Evolutionary conservation across 192 early-diverging fungal species (phyloP).

Genomic region (Coemansia sp.): DNA sequence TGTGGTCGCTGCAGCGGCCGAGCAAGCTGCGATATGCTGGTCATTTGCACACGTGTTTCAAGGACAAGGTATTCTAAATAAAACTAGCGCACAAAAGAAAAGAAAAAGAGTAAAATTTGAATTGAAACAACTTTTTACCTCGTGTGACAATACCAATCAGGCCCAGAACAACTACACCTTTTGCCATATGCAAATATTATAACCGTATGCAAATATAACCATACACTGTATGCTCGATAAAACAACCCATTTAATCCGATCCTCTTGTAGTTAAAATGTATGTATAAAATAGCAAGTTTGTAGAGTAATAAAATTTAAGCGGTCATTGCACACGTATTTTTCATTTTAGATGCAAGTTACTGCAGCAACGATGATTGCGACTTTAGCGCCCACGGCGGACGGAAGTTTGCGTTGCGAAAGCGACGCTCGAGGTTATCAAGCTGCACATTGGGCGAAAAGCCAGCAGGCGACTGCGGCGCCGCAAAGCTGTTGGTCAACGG

Average conservation of each 20-base stretch:
- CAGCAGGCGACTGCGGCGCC: conserved; percentile 9
- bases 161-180: too few relatives aligned
- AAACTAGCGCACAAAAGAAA: too few relatives aligned
- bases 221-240: too few relatives aligned
- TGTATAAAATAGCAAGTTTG: conserved; percentile 1
- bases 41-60: neutral
- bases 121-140: too few relatives aligned
- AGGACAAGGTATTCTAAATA: too few relatives aligned
- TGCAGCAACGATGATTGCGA: conserved; percentile 37
- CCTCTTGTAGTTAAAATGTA: neutral
- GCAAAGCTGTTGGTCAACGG: conserved; percentile 19
- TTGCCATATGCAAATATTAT: too few relatives aligned
- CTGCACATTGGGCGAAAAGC: conserved; percentile 39
- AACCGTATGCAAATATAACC: too few relatives aligned
- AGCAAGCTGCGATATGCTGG: neutral
- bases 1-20: neutral
- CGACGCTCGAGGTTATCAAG: conserved; percentile 51
- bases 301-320: neutral
- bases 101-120: too few relatives aligned
- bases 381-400: conserved; percentile 52
- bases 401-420: conserved; percentile 55
- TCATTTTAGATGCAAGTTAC: conserved; percentile 7
- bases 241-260: too few relatives aligned
- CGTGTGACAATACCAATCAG: too few relatives aligned
- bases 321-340: neutral